phyloP scores from a whole-genome alignment of 2,329 filamentous ascomycete genomes.

The Rachicladosporium sp. region DNA sequence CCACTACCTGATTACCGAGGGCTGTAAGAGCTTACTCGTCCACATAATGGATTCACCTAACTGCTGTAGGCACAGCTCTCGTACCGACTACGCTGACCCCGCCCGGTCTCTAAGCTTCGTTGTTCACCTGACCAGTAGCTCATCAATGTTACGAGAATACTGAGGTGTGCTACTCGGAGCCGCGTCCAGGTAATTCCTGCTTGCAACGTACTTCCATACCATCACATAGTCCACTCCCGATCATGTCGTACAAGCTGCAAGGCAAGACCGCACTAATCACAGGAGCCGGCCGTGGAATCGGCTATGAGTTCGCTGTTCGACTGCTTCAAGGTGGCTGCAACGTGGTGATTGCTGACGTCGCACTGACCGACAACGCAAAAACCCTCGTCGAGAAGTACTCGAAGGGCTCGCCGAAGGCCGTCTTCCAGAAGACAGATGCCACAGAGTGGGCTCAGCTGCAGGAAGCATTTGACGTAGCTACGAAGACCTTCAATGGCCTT shows the following conservation, averaged over 20 bases:
- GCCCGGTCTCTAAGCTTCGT: too few species aligned
- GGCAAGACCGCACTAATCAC: conserved; percentile 32
- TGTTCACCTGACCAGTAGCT: too few species aligned
- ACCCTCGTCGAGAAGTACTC: conserved; percentile 2
- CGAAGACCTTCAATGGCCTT: conserved; percentile 29
- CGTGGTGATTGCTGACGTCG: conserved; percentile 32
- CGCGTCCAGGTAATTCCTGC: too few species aligned
- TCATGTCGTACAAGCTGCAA: conserved; percentile 16
- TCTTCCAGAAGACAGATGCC: conserved; percentile 33
- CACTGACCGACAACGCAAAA: conserved; percentile 31
- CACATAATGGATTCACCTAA: too few species aligned
- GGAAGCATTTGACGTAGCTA: conserved; percentile 33
- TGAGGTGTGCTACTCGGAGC: too few species aligned
- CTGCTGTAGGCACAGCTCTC: too few species aligned
- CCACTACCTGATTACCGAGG: too few species aligned
- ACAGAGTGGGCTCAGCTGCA: conserved; percentile 37
- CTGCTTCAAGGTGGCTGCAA: conserved; percentile 14
- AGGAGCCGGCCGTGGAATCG: conserved; percentile 25
- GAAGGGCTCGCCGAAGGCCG: conserved; percentile 17
- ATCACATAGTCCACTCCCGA: too few species aligned
- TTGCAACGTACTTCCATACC: too few species aligned
- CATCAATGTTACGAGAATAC: too few species aligned
- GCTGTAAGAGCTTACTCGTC: too few species aligned
- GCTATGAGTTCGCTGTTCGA: conserved; percentile 1
- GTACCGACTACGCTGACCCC: too few species aligned